These are phyloP conservation scores for Myriosclerotinia curreyana DNA, from an alignment of 2,329 filamentous ascomycete species.

Conservation along the genomic window DNA sequence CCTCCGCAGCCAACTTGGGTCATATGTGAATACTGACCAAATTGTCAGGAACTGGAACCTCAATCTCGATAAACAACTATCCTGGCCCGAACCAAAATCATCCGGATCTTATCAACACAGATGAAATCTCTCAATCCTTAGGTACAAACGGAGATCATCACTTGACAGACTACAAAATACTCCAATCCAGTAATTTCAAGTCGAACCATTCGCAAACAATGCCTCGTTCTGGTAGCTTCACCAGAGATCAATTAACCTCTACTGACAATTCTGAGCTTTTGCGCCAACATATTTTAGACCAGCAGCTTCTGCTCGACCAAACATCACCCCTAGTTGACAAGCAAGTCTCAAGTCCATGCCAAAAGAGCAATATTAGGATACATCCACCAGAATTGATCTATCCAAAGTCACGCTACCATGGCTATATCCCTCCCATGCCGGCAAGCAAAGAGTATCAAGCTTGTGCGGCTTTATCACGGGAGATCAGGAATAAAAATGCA, in stretches of 20 bases:
- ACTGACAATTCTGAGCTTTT: background rate
- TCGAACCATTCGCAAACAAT: background rate
- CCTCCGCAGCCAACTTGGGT: background rate
- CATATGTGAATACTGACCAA: background rate
- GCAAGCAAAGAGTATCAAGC: slow-evolving; percentile 24
- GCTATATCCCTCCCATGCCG: slow-evolving; percentile 24
- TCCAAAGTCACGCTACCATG: slow-evolving; percentile 27
- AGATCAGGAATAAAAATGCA: slow-evolving; percentile 1
- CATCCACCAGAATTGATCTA: slow-evolving; percentile 14
- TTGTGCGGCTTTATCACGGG: slow-evolving; percentile 24
- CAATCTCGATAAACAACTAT: background rate
- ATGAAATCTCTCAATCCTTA: background rate
- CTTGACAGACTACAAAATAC: background rate
- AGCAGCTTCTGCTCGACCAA: slow-evolving; percentile 1
- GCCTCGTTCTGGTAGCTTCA: background rate
- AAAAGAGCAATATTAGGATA: slow-evolving; percentile 7
- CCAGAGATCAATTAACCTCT: background rate
- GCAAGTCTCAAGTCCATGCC: background rate
- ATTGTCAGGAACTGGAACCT: background rate
- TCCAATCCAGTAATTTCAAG: background rate
- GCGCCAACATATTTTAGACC: background rate
- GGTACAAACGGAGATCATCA: background rate
- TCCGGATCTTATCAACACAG: background rate
- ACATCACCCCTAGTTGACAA: background rate
- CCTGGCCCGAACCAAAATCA: no score